Conservation (phyloP, 1,284 basidiomycete genomes). For the Leccinum subrobustum region DNA sequence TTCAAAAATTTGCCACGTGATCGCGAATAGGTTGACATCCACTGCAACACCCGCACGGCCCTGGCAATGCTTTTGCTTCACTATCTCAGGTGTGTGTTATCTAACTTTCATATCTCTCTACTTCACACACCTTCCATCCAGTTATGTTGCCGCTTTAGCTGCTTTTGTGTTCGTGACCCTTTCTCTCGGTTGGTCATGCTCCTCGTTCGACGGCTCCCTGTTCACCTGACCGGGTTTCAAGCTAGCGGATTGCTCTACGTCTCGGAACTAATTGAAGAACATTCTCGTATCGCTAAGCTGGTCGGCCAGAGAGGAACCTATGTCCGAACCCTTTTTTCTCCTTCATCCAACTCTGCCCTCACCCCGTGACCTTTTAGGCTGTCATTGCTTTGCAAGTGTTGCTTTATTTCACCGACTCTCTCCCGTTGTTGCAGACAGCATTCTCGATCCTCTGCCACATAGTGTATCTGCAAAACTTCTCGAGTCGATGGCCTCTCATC, state of each 20-base stretch:
- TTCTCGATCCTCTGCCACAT: conserved; percentile 85
- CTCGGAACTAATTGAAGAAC: conserved; percentile 93
- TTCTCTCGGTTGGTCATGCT: conserved; percentile 58
- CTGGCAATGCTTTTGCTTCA: conserved; percentile 35
- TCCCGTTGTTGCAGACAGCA: conserved; percentile 69
- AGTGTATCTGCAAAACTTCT: conserved; percentile 91
- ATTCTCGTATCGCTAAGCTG: conserved; percentile 76
- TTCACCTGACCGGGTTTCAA: conserved; percentile 34
- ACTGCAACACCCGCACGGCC: background rate
- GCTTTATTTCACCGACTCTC: conserved; percentile 77
- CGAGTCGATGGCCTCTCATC: conserved; percentile 84
- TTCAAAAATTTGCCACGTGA: background rate
- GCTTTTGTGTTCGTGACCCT: conserved; percentile 80
- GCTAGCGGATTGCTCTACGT: conserved; percentile 91
- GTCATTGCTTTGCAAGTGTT: conserved; percentile 77
- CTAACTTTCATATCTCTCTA: background rate
- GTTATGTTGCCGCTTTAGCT: conserved; percentile 65
- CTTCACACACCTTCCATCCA: conserved; percentile 23
- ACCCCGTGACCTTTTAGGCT: conserved; percentile 42
- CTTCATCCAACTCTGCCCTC: conserved; percentile 1
- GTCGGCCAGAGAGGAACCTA: conserved; percentile 83
- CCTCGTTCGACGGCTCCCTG: background rate
- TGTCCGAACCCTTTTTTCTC: conserved; percentile 50
- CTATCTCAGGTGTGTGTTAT: conserved; percentile 46
- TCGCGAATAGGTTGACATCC: background rate